Base-by-base conservation (phyloP, 352 stramenopile species). In the Sclerospora graminicola region DNA sequence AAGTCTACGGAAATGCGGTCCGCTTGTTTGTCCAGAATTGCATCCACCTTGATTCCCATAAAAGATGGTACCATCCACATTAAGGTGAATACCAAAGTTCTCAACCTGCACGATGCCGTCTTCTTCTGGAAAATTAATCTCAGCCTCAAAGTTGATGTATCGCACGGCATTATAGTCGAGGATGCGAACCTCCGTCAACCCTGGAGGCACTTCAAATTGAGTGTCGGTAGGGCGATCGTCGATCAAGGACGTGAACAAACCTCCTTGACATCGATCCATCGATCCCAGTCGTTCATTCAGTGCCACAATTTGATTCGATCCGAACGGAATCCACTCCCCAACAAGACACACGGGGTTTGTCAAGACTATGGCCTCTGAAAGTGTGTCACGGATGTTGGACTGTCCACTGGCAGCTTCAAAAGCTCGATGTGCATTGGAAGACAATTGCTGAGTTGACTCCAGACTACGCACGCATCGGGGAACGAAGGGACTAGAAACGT, bases 241-340 rank as follows among this genome's bases (percentile, higher is more conserved):
- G 19, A 98, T 80, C 11, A 82, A 80, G 45, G 84, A 93, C 10
- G 93, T 98, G 45, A 98, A 86, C 54, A 97, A 97, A 2, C n/a
- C 95, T 40, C 95, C 95, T 56, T 98, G 94, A 47, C 94, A 95
- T 31, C 94, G 84, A 54, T 99, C 93, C 3, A 95, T 88, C 2
- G 88, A 92, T n/a, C 94, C 95, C 50, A 99, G 82, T 55, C 94
- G 96, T 33, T 97, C 93, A 48, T 99, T 99, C 2, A 99, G 58
- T 40, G 96, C 86, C 19, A 98, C n/a, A 47, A 99, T 96, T 65
- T 98, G 88, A 60, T 99, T 99, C 2, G 93, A 87, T 13, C 95
- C 94, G 51, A 98, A 98, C 1, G 95, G 95, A 2, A 98, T 96
- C 69, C 95, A 98, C 66, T 99, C 95, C 13, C 89, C 89, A 32